Evolutionary conservation across 495 filamentous ascomycete genomes (phyloP), one percentile per base, ranked within the genome.

Genomic region (Xylaria scruposa): DNA sequence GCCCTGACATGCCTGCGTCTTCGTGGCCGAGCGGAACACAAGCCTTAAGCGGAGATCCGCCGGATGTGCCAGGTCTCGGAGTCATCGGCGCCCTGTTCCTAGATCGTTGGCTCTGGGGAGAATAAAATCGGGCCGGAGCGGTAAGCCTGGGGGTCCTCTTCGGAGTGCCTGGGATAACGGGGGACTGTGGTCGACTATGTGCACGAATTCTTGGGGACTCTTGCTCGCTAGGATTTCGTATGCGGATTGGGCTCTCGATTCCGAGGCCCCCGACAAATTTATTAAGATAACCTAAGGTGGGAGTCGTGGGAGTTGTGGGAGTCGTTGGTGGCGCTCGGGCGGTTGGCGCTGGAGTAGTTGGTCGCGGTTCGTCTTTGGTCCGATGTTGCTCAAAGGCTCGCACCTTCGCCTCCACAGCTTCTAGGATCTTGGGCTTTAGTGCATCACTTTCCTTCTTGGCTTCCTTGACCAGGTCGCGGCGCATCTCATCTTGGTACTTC

Each of bases 221-320:
- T 47, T 1, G 44, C 17, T 47, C 15, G 44, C 15, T 5, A 12
- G 7, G 19, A 0, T 21, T 49, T 49, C 19, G 46, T 6, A n/a
- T 3, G 10, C 46, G 46, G 0, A n/a, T 8, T 49, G 46, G 46
- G 19, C 9, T 56, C n/a, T 0, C 3, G 15, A 56, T 56, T 12
- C 7, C 24, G 10, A 56, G 12, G 24, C 24, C 15, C 24, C 15
- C 24, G 21, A 56, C 5, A 56, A 10, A 24, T 15, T 24, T 2
- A 17, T 29, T 29, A 26, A 56, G 12, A 29, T 56, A 9, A 15
- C 31, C 51, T 13, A 31, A 4, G 1, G 51, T 26, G 51, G 24
- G 49, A 53, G 49, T 53, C 49, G 51, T 29, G n/a, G n/a, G n/a
- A n/a, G n/a, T n/a, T n/a, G 51, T 26, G 51, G 24, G 49, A 53